Percentiles rank a stretch among this genome's conserved stretches.
These are phyloP conservation scores for Boletus sensibilis DNA, from an alignment of 768 basidiomycete genomes.

Conservation along the genomic window DNA sequence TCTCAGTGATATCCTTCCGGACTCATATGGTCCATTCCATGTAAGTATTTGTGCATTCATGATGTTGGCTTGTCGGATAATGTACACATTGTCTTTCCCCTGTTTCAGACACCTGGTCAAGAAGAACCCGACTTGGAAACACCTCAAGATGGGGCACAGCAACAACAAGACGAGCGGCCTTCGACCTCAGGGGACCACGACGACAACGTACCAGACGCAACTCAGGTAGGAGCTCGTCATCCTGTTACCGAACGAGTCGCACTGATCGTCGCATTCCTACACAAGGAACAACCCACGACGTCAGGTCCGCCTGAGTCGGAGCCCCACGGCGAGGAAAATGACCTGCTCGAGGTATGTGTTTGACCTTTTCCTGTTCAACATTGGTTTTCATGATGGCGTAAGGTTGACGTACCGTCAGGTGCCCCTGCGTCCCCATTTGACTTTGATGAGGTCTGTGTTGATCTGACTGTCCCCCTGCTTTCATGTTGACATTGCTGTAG, in stretches of 20 bases:
- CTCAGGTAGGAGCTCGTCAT: not conserved
- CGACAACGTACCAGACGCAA: not conserved
- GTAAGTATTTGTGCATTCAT: not conserved
- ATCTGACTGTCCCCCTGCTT: not conserved
- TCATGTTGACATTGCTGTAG: not conserved
- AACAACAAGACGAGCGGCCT: not conserved
- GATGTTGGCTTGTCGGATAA: not conserved
- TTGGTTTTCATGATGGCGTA: not conserved
- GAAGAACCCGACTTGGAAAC: not conserved
- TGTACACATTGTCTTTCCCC: not conserved
- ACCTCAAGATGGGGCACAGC: not conserved
- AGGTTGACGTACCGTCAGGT: not conserved
- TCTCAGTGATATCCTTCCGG: not conserved
- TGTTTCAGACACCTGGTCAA: not conserved
- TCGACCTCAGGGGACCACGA: too few species aligned
- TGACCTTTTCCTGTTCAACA: not conserved
- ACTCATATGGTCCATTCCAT: constrained; percentile 3
- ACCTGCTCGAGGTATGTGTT: not conserved
- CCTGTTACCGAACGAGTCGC: too few species aligned
- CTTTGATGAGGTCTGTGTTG: not conserved
- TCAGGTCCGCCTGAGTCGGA: not conserved
- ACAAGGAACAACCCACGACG: not conserved
- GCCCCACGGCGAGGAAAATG: not conserved
- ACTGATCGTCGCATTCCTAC: not conserved
- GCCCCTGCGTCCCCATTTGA: not conserved